Conservation (phyloP, 306 rosid genomes). For the Spatholobus suberectus region DNA sequence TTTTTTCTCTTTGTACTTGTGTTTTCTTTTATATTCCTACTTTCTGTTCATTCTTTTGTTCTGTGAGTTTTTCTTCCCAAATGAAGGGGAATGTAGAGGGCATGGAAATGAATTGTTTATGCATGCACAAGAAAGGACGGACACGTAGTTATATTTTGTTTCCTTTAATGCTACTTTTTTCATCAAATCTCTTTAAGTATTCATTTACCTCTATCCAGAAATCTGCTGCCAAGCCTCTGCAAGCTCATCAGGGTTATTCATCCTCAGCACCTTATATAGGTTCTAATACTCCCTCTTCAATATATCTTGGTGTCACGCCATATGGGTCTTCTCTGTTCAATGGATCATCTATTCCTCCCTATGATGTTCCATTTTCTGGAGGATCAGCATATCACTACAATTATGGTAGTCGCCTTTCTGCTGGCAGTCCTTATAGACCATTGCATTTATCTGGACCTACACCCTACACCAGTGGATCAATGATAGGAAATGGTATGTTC, state of each 20-base stretch:
- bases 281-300: constrained; percentile 84
- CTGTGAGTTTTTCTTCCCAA: neutral
- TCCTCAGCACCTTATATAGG: constrained; percentile 80
- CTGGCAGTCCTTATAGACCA: constrained; percentile 92
- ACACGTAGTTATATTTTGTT: neutral
- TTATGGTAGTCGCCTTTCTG: constrained; percentile 76
- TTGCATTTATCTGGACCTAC: constrained; percentile 85
- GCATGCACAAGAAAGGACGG: neutral
- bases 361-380: constrained; percentile 90
- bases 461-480: constrained; percentile 87
- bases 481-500: constrained; percentile 81
- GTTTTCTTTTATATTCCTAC: neutral
- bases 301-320: constrained; percentile 93
- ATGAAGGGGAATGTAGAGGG: neutral
- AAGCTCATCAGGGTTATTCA: constrained; percentile 76
- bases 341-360: constrained; percentile 89
- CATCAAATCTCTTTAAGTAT: neutral
- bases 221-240: constrained; percentile 87
- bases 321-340: constrained; percentile 93
- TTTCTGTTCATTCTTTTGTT: neutral
- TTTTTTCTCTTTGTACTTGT: neutral
- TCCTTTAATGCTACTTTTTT: neutral
- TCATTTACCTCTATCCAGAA: constrained; percentile 58
- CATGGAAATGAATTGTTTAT: neutral
- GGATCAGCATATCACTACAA: constrained; percentile 97